Evolutionary conservation across 2,329 filamentous ascomycete genomes (phyloP), one percentile per base, ranked within the genome.

Genomic region (Botrytis fragariae): DNA sequence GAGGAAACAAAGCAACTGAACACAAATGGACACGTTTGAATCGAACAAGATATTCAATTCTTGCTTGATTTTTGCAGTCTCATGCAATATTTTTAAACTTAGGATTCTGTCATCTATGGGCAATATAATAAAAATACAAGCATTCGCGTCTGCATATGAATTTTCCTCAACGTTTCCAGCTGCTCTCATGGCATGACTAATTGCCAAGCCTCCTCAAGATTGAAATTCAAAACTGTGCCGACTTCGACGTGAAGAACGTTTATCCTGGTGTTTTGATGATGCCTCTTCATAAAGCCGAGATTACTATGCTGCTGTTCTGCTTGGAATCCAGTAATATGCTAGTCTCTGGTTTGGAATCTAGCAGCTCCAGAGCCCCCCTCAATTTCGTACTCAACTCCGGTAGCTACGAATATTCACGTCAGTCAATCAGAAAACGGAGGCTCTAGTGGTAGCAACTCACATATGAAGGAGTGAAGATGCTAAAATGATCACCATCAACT

Each of bases 401-500:
- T 25, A 71, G 57, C 69, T 71, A 37, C 18, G 1, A 65, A 37
- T 4, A 35, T 35, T 14, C 63, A 48, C 42, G 29, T 65, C 29
- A 65, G 63, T 32, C 29, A 35, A 35, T 65, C 6, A 7, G 7
- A n/a, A 1, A 20, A 2, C 10, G 12, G 20, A 25, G n/a, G 44
- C 7, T 48, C 29, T 35, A 48, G 5, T n/a, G 22, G 63, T n/a
- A 44, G 18, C 10, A 12, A 63, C 69, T 63, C 44, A 71, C 69
- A 62, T n/a, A 39, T 51, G 22, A 45, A n/a, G 69, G 39, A 71
- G 39, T 71, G 42, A 71, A 71, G 20, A 71, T 71, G 32, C 69
- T 71, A 29, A 71, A 71, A 62, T 71, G 59, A 71, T 71, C 69
- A 6, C 69, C 69, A n/a, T 71, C 16, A 51, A 71, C 59, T 39